These are phyloP conservation scores for Rutidosis leptorrhynchoides DNA, from an alignment of 129 eudicot species.

Conservation along the genomic window DNA sequence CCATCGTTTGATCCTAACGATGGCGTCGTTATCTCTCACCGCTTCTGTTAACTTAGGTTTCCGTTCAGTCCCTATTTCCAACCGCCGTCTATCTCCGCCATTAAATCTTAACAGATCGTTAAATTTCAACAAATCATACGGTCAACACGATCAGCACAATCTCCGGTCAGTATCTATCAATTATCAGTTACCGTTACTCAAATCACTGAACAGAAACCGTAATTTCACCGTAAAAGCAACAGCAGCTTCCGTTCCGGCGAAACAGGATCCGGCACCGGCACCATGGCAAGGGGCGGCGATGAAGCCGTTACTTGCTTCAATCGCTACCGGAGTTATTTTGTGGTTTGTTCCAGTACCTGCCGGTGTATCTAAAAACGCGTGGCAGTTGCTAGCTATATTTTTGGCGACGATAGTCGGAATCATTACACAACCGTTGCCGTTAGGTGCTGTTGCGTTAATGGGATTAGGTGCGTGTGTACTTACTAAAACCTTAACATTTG, in stretches of 20 bases:
- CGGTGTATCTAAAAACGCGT: slow-evolving; percentile 59
- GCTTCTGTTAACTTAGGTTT: slow-evolving; percentile 53
- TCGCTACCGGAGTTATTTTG: slow-evolving; percentile 62
- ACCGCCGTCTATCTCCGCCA: slow-evolving; percentile 31
- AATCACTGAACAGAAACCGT: neutral
- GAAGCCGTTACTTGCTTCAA: slow-evolving; percentile 54
- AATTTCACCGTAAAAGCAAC: slow-evolving; percentile 28
- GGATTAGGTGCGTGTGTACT: slow-evolving; percentile 80
- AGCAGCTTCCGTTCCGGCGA: slow-evolving; percentile 29
- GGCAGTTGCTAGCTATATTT: slow-evolving; percentile 80
- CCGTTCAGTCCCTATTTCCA: slow-evolving; percentile 41
- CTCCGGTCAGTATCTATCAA: slow-evolving; percentile 21
- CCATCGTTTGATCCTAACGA: slow-evolving; percentile 38
- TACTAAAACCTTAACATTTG: slow-evolving; percentile 77
- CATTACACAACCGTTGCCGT: slow-evolving; percentile 72
- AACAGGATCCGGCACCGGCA: slow-evolving; percentile 39
- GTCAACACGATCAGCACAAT: slow-evolving; percentile 1
- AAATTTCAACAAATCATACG: slow-evolving; percentile 33
- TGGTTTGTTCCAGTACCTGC: slow-evolving; percentile 71
- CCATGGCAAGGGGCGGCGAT: slow-evolving; percentile 81
- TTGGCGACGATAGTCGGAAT: slow-evolving; percentile 79
- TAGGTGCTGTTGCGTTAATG: slow-evolving; percentile 83
- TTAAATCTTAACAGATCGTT: slow-evolving; percentile 23
- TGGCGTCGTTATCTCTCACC: slow-evolving; percentile 79
- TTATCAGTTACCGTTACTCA: slow-evolving; percentile 8